Percentiles rank a stretch among this genome's conserved stretches.
phyloP scores from a whole-genome alignment of 352 stramenopile genomes.

The Pythium phragmitis region DNA sequence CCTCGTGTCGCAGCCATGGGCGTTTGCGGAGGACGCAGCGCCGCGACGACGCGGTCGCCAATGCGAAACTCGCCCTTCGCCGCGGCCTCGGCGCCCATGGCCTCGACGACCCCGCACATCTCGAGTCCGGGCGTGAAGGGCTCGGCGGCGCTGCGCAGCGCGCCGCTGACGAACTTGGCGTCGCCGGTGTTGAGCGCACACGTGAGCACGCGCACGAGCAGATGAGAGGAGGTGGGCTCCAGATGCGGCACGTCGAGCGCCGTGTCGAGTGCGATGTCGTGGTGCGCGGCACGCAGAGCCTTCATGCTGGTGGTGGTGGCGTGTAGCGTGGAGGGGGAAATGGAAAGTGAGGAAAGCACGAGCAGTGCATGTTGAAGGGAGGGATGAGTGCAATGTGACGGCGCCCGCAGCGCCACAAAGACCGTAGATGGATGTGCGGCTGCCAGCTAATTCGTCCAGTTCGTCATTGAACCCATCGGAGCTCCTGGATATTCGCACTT shows the following conservation, averaged over 20 bases:
- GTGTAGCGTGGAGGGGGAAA: not conserved
- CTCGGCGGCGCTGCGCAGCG: constrained; percentile 20
- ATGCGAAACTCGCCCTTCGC: constrained; percentile 23
- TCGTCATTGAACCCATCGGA: too few relatives aligned
- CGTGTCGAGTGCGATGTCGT: not conserved
- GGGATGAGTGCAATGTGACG: not conserved
- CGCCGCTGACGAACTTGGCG: constrained; percentile 31
- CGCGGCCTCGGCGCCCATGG: constrained; percentile 24
- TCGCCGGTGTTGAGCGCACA: constrained; percentile 33
- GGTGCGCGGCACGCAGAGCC: not conserved
- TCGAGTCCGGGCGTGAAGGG: constrained; percentile 41
- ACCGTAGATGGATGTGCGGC: not conserved
- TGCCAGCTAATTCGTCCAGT: not conserved
- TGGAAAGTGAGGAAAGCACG: not conserved
- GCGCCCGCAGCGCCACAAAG: not conserved
- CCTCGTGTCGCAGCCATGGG: not conserved
- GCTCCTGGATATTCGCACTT: too few relatives aligned
- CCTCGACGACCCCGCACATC: constrained; percentile 39
- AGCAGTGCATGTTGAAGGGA: not conserved
- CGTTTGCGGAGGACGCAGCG: constrained; percentile 17
- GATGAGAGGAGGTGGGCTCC: not conserved
- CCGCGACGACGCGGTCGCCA: constrained; percentile 37
- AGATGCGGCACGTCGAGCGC: not conserved
- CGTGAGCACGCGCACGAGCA: constrained; percentile 35
- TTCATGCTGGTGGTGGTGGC: constrained; percentile 9